Percentiles rank a stretch among this genome's conserved stretches.
phyloP scores from a whole-genome alignment of 306 rosid genomes.

The Fragaria iinumae region DNA sequence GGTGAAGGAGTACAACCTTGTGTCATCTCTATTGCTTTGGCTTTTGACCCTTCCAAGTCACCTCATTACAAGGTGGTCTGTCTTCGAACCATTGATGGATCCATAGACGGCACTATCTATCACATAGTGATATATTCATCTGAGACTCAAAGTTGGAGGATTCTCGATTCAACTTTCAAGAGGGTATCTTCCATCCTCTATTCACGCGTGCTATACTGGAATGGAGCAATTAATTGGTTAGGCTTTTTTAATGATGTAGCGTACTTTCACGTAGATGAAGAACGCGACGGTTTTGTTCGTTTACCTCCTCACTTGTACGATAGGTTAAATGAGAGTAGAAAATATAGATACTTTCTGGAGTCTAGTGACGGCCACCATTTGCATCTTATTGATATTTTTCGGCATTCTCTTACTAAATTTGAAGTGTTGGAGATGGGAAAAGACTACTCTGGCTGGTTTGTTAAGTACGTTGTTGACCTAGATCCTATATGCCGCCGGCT shows the following conservation, averaged over 20 bases:
- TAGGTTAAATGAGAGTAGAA: neutral
- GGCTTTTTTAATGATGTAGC: neutral
- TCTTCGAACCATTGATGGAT: neutral
- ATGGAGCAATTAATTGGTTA: neutral
- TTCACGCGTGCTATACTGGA: neutral
- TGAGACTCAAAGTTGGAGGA: neutral
- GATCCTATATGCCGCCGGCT: neutral
- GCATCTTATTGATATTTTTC: neutral
- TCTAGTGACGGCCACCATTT: neutral
- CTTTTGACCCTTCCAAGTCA: neutral
- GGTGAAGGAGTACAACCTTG: neutral
- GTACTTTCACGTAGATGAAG: neutral
- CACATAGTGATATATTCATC: neutral
- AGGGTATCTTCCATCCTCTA: neutral
- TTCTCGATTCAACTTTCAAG: neutral
- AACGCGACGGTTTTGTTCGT: neutral
- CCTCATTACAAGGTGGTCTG: neutral
- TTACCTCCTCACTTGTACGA: neutral
- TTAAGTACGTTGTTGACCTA: neutral
- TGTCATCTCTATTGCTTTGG: neutral
- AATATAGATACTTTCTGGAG: neutral
- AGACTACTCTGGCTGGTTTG: constrained; percentile 1
- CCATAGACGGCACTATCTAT: too few relatives aligned
- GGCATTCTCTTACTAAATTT: neutral
- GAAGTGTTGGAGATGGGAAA: neutral